Evolutionary conservation across 495 filamentous ascomycete species (phyloP).

Genomic region (Xylaria telfairii): DNA sequence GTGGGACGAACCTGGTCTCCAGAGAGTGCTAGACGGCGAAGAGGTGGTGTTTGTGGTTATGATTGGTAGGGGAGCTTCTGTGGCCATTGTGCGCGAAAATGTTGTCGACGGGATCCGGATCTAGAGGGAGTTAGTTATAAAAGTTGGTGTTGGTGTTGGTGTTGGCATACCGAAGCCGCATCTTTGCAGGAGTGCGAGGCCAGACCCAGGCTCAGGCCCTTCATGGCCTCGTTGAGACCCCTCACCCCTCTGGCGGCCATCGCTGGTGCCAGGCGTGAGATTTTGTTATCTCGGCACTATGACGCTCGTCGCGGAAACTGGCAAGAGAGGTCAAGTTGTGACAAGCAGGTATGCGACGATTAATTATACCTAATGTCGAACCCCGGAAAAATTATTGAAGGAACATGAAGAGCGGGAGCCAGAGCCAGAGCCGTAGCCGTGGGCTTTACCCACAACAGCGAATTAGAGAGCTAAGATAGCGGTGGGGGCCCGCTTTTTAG

Average conservation of each 20-base stretch:
- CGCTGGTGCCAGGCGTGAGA: constrained; percentile 19
- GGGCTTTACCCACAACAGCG: neutral
- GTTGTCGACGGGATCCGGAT: constrained; percentile 33
- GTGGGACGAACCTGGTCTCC: constrained; percentile 34
- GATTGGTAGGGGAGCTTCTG: constrained; percentile 61
- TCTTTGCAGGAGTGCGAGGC: constrained; percentile 48
- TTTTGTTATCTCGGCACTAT: too few relatives aligned
- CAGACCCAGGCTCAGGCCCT: constrained; percentile 44
- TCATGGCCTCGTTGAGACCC: constrained; percentile 56
- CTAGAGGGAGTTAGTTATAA: too few relatives aligned
- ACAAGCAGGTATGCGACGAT: neutral
- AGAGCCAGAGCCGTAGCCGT: too few relatives aligned
- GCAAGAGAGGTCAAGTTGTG: neutral
- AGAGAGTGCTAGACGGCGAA: constrained; percentile 25
- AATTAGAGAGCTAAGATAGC: constrained; percentile 12
- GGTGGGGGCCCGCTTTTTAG: neutral
- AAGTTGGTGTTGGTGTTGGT: neutral
- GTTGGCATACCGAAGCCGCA: constrained; percentile 34
- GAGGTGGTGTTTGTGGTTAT: constrained; percentile 50
- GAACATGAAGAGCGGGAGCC: constrained; percentile 22
- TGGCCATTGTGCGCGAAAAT: constrained; percentile 74
- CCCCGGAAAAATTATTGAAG: constrained; percentile 37
- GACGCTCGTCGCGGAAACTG: neutral
- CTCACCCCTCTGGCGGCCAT: constrained; percentile 54
- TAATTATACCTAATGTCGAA: constrained; percentile 25